A percentile compares a stretch with the other conserved stretches of the same genome.
Evolutionary conservation across 441 rosid genomes (phyloP).

Genomic region (Jatropha podagrica): DNA sequence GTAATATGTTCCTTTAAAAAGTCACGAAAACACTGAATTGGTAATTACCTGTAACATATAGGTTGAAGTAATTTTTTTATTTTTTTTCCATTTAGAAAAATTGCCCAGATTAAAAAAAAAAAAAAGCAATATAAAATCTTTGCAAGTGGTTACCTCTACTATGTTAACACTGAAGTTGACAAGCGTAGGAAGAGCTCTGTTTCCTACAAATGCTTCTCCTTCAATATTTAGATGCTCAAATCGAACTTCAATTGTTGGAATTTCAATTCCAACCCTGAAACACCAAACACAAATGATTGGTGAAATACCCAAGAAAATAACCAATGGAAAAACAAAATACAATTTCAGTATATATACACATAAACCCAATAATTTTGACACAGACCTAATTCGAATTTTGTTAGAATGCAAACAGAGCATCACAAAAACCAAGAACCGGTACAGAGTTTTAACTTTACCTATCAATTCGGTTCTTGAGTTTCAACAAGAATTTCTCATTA

Average conservation of each 20-base stretch:
- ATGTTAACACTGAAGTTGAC: conserved; percentile 39
- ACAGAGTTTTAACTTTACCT: conserved; percentile 31
- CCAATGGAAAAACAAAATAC: neutral
- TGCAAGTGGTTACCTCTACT: conserved; percentile 39
- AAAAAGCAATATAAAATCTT: neutral
- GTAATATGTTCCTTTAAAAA: too few relatives aligned
- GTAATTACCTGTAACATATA: too few relatives aligned
- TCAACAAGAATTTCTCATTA: conserved; percentile 56
- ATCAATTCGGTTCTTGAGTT: conserved; percentile 61
- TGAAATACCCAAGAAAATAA: neutral
- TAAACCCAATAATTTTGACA: too few relatives aligned
- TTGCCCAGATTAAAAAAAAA: neutral
- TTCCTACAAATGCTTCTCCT: conserved; percentile 58
- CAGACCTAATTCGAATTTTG: neutral
- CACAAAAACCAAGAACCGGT: neutral
- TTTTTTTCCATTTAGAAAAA: neutral
- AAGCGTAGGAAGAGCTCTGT: conserved; percentile 57
- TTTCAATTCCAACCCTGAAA: conserved; percentile 54
- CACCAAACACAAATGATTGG: conserved; percentile 2
- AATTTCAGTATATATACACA: too few relatives aligned
- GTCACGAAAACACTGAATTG: too few relatives aligned
- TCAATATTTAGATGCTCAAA: conserved; percentile 58
- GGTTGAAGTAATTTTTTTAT: too few relatives aligned
- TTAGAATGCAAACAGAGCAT: neutral
- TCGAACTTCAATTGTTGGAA: conserved; percentile 70